phyloP scores from a whole-genome alignment of 2,329 filamentous ascomycete species.

The Phialocephala sp. region DNA sequence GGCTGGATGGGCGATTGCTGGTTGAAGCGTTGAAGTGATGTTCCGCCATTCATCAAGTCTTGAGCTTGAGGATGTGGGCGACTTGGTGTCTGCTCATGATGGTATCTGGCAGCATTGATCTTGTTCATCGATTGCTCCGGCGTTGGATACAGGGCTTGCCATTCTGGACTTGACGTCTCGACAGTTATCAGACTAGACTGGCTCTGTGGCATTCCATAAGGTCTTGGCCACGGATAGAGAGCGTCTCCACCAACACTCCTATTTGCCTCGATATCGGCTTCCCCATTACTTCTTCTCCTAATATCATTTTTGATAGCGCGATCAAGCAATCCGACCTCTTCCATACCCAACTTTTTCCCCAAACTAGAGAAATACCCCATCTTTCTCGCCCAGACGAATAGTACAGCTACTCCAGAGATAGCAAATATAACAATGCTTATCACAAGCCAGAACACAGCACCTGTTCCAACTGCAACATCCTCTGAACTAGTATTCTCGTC shows the following conservation, averaged over 20 bases:
- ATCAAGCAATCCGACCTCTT: conserved; percentile 20
- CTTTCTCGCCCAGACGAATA: conserved; percentile 11
- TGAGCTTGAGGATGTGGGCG: not conserved
- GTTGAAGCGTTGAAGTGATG: not conserved
- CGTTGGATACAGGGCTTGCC: conserved; percentile 17
- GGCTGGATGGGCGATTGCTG: not conserved
- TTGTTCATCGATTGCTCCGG: not conserved
- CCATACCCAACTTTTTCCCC: conserved; percentile 5
- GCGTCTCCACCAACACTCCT: not conserved
- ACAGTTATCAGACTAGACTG: not conserved
- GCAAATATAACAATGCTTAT: conserved; percentile 8
- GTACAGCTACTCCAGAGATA: not conserved
- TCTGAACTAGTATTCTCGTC: not conserved
- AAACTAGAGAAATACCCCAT: conserved; percentile 2
- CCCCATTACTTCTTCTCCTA: conserved; percentile 2
- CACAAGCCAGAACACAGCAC: conserved; percentile 17
- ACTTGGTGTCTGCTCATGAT: not conserved
- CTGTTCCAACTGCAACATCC: conserved; percentile 3
- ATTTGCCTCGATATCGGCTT: not conserved
- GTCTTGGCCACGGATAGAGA: not conserved
- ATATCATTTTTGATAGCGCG: conserved; percentile 10
- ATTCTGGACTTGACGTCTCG: conserved; percentile 6
- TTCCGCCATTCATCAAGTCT: too few relatives aligned
- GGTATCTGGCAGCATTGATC: not conserved
- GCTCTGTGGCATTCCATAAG: not conserved